Evolutionary conservation across 2,329 filamentous ascomycete species (phyloP).

Genomic region (Paecilomyces sp.): DNA sequence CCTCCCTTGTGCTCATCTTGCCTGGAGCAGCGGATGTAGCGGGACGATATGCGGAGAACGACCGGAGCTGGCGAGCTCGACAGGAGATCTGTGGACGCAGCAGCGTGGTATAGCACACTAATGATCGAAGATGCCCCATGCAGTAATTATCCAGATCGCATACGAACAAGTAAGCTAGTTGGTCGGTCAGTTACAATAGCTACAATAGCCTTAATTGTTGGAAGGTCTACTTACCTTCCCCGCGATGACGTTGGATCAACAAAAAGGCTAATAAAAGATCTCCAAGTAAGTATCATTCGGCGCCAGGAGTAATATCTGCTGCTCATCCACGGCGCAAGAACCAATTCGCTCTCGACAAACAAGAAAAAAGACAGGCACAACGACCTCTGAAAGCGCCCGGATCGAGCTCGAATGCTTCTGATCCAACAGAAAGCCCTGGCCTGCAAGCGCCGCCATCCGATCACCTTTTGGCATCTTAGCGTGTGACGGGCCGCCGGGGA

Average conservation of each 20-base stretch:
- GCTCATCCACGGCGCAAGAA: not conserved
- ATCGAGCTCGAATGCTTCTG: not conserved
- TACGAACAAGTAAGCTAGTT: not conserved
- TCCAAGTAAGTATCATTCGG: not conserved
- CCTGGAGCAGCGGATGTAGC: not conserved
- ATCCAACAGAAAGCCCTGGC: not conserved
- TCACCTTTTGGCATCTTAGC: not conserved
- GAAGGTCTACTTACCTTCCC: not conserved
- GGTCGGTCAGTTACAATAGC: no score
- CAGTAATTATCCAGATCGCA: not conserved
- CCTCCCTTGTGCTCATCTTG: slow-evolving; percentile 24
- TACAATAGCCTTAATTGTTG: no score
- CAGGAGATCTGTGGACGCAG: not conserved
- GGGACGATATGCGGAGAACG: slow-evolving; percentile 1
- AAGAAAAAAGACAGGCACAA: not conserved
- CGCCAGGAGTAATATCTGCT: not conserved
- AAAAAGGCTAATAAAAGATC: not conserved
- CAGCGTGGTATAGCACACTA: not conserved
- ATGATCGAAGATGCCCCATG: not conserved
- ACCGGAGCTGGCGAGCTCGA: not conserved
- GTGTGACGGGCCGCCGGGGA: slow-evolving; percentile 9
- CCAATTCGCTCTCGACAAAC: not conserved
- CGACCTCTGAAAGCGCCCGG: not conserved
- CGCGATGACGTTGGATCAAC: not conserved
- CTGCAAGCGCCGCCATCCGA: not conserved